Conservation (phyloP, 1,139 yeast species). For the Debaryomyces nepalensis region DNA sequence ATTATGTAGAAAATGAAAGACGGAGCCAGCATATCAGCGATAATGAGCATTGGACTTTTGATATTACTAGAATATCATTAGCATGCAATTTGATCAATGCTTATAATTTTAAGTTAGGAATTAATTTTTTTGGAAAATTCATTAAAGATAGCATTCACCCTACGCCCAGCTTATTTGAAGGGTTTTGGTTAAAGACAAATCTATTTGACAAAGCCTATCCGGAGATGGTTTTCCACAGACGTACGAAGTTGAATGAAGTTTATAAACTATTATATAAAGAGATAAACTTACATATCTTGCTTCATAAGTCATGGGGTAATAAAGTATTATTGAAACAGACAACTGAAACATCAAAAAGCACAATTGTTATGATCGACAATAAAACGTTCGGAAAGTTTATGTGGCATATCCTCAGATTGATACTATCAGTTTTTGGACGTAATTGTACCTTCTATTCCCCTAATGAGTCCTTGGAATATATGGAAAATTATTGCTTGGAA, state of each 20-base stretch:
- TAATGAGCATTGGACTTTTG: not conserved
- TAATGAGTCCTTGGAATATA: constrained; percentile 3
- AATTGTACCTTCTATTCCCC: constrained; percentile 1
- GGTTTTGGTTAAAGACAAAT: constrained; percentile 31
- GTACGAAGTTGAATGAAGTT: constrained; percentile 17
- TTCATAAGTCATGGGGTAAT: constrained; percentile 11
- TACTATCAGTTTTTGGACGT: constrained; percentile 1
- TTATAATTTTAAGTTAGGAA: constrained; percentile 24
- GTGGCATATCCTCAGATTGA: constrained; percentile 8
- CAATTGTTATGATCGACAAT: constrained; percentile 7
- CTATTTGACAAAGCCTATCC: constrained; percentile 30
- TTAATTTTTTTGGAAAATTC: constrained; percentile 14
- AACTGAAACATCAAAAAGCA: constrained; percentile 1
- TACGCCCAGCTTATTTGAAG: constrained; percentile 21
- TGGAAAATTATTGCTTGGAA: constrained; percentile 23
- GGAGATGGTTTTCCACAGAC: constrained; percentile 20
- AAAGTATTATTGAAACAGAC: constrained; percentile 7
- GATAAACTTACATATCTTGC: constrained; percentile 18
- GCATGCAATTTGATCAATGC: constrained; percentile 18
- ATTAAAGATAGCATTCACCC: not conserved
- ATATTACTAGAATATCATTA: constrained; percentile 13
- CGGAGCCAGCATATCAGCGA: not conserved
- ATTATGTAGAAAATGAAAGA: constrained; percentile 4
- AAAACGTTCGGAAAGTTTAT: constrained; percentile 11
- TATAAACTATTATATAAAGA: constrained; percentile 17